These are phyloP conservation scores for Aethionema arabicum DNA, from an alignment of 345 rosid species.

Conservation along the genomic window DNA sequence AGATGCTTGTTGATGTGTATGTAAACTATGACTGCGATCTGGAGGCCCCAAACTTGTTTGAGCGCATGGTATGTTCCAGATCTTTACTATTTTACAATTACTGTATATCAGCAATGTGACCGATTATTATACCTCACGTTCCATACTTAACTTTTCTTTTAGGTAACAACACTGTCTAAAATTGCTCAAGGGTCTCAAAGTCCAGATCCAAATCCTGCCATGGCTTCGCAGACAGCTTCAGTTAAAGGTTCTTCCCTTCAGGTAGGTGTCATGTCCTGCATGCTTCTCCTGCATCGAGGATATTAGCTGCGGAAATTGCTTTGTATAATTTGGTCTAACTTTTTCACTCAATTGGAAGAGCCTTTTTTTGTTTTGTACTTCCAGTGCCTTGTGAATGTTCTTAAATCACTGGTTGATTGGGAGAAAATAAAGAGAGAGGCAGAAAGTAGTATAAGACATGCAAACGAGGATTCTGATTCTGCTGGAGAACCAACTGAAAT, in stretches of 20 bases:
- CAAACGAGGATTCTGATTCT: conserved; percentile 41
- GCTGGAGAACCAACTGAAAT: conserved; percentile 48
- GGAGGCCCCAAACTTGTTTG: conserved; percentile 97
- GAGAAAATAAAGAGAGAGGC: conserved; percentile 64
- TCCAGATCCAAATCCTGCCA: conserved; percentile 79
- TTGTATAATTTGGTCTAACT: conserved; percentile 18
- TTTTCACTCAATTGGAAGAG: conserved; percentile 27
- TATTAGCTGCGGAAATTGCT: conserved; percentile 17
- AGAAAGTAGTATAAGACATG: conserved; percentile 43
- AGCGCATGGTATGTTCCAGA: conserved; percentile 71
- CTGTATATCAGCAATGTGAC: conserved; percentile 9
- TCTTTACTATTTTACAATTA: conserved; percentile 20
- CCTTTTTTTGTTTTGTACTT: conserved; percentile 33
- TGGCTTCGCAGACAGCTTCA: conserved; percentile 71
- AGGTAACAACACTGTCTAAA: conserved; percentile 86
- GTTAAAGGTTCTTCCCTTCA: conserved; percentile 85
- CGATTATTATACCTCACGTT: conserved; percentile 17
- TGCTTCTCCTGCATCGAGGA: conserved; percentile 25
- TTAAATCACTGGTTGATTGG: conserved; percentile 95
- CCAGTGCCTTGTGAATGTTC: conserved; percentile 88
- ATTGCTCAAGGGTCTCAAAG: conserved; percentile 87
- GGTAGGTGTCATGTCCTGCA: conserved; percentile 46
- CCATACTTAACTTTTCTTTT: conserved; percentile 30
- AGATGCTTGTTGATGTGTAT: conserved; percentile 95
- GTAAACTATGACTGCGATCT: conserved; percentile 99